Evolutionary conservation across 1,284 basidiomycete species (phyloP).

Genomic region (Ustilago curta): DNA sequence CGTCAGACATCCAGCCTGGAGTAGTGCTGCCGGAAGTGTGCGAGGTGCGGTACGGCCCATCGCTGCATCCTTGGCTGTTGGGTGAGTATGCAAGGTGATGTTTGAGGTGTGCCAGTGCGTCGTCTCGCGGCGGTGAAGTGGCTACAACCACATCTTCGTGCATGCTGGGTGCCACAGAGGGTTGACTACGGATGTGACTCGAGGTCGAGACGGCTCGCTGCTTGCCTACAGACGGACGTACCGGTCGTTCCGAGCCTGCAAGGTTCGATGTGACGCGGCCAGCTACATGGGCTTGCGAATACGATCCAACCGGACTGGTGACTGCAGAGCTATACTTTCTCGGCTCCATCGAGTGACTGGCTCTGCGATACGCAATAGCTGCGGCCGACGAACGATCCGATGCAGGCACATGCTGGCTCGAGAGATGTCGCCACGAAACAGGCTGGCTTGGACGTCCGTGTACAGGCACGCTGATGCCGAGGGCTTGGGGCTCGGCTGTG

Average conservation of each 20-base stretch:
- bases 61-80: background rate
- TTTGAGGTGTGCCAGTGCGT: conserved; percentile 29
- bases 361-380: conserved; percentile 7
- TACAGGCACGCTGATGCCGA: conserved; percentile 29
- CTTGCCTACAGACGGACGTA: conserved; percentile 19
- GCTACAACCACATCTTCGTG: conserved; percentile 31
- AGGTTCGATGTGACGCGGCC: conserved; percentile 5
- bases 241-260: conserved; percentile 3
- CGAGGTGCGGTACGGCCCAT: background rate
- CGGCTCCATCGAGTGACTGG: conserved; percentile 35
- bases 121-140: conserved; percentile 37
- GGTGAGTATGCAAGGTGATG: conserved; percentile 36
- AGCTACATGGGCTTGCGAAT: conserved; percentile 2
- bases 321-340: conserved; percentile 13
- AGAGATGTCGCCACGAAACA: conserved; percentile 30
- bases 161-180: conserved; percentile 22
- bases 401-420: conserved; percentile 16
- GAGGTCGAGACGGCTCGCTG: conserved; percentile 35
- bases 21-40: conserved; percentile 22
- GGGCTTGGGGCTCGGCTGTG: background rate
- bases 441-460: conserved; percentile 16
- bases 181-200: conserved; percentile 21
- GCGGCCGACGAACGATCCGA: conserved; percentile 5
- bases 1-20: conserved; percentile 36
- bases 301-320: conserved; percentile 40